A percentile compares a stretch with the other conserved stretches of the same genome.
These are phyloP conservation scores for Panicum miliaceum DNA, from an alignment of 176 grass and related monocot species.

Conservation along the genomic window DNA sequence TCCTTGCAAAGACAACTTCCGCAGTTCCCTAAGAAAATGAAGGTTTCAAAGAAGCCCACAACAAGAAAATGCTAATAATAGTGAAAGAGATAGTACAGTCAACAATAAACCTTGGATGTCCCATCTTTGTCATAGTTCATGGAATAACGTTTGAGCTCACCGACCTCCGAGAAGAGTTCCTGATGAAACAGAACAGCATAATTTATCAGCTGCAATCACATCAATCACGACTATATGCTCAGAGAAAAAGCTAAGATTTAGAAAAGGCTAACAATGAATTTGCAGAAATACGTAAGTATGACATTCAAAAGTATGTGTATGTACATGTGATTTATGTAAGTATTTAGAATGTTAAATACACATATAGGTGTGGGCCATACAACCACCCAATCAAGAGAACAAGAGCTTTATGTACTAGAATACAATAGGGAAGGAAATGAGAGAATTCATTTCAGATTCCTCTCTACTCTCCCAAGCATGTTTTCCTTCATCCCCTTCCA, in stretches of 20 bases:
- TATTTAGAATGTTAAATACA: constrained; percentile 11
- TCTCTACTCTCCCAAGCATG: background rate
- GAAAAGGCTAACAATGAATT: background rate
- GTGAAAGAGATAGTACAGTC: constrained; percentile 1
- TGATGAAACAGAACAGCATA: constrained; percentile 46
- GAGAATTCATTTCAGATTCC: background rate
- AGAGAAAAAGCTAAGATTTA: constrained; percentile 2
- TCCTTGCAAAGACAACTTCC: constrained; percentile 87
- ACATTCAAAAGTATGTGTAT: background rate
- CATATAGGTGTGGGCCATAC: background rate
- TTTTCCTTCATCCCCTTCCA: background rate
- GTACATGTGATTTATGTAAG: background rate
- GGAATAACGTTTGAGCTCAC: constrained; percentile 82
- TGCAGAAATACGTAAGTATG: constrained; percentile 1
- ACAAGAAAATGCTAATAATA: constrained; percentile 26
- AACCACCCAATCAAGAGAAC: background rate
- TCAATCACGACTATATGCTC: background rate
- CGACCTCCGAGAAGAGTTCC: constrained; percentile 90
- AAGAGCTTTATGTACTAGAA: background rate
- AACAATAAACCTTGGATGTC: constrained; percentile 68
- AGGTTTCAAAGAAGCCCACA: background rate
- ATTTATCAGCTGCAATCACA: constrained; percentile 23
- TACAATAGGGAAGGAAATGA: background rate
- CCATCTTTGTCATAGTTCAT: constrained; percentile 86
- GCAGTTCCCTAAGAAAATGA: constrained; percentile 72